Conservation (phyloP, 176 grass and related monocot genomes). For the Triticum timopheevii region DNA sequence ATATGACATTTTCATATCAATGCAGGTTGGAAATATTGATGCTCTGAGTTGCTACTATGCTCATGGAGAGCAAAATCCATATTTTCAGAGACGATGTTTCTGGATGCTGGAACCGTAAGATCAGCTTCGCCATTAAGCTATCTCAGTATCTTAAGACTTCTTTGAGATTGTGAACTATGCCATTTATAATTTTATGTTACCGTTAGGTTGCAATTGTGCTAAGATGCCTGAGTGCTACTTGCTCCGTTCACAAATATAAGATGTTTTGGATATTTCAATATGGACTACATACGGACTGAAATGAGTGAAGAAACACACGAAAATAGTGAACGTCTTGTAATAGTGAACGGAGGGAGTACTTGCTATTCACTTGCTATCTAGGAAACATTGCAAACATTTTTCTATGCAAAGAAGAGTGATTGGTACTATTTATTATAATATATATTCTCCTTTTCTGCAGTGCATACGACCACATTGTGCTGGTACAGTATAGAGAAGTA, state of each 20-base stretch:
- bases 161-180: not conserved
- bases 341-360: too few species aligned
- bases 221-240: conserved; percentile 2
- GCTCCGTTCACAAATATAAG: not conserved
- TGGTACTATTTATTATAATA: conserved; percentile 25
- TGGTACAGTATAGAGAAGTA: conserved; percentile 94
- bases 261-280: too few species aligned
- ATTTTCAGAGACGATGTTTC: conserved; percentile 90
- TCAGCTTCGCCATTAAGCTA: conserved; percentile 22
- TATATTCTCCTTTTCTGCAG: conserved; percentile 50
- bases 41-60: conserved; percentile 96
- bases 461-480: conserved; percentile 85
- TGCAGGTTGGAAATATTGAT: conserved; percentile 88
- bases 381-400: conserved; percentile 19
- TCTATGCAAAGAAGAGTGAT: conserved; percentile 3
- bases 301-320: too few species aligned
- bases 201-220: conserved; percentile 8
- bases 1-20: conserved; percentile 28
- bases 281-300: too few species aligned
- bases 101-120: conserved; percentile 98
- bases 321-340: too few species aligned
- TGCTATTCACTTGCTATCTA: not conserved
- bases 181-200: not conserved
- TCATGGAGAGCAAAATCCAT: conserved; percentile 87
- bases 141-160: conserved; percentile 8